Evolutionary conservation across 1,139 yeast species (phyloP), one percentile per base, ranked within the genome.

Genomic region (Diutina siamensis): DNA sequence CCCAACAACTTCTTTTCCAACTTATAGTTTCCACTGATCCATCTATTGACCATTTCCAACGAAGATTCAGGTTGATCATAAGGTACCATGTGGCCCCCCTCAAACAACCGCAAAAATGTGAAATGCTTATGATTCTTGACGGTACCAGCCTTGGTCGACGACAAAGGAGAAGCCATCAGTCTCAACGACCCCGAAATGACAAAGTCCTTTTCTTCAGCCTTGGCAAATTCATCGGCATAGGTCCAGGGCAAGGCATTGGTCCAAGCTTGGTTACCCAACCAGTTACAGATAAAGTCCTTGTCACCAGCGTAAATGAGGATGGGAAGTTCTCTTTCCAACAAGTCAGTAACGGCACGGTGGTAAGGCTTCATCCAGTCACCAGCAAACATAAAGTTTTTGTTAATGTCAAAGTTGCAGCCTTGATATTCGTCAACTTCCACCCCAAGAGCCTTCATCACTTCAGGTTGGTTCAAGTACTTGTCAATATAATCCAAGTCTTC

Each of bases 301-400:
- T 83, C 94, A 68, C 94, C 94, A 34, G 92, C 94, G 54, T 83
- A 83, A 51, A 83, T 75, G 59, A 83, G 72, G 21, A 82, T 83
- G 17, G 94, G 94, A 46, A 83, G 56, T 22, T 70, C 79, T 44
- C 72, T 60, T 54, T 77, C 77, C 55, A 80, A 68, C 51, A 80
- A 63, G 44, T 75, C 74, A 46, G 71, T 65, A 45, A 80, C 81
- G 49, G 78, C 81, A 77, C 78, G 77, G 63, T 77, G 64, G 68
- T 80, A 85, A 45, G 94, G 92, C 62, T 82, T 82, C 94, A 83
- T 83, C 94, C 94, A 84, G 64, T 86, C 95, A 58, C 95, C 92
- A 31, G 87, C 86, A 60, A 85, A 80, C 57, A 83, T 61, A 63
- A 89, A 89, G 72, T 82, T 83, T 61, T 85, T 76, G 74, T 82